These are phyloP conservation scores for Pichia sp. DNA, from an alignment of 1,139 yeast genomes.

Conservation along the genomic window DNA sequence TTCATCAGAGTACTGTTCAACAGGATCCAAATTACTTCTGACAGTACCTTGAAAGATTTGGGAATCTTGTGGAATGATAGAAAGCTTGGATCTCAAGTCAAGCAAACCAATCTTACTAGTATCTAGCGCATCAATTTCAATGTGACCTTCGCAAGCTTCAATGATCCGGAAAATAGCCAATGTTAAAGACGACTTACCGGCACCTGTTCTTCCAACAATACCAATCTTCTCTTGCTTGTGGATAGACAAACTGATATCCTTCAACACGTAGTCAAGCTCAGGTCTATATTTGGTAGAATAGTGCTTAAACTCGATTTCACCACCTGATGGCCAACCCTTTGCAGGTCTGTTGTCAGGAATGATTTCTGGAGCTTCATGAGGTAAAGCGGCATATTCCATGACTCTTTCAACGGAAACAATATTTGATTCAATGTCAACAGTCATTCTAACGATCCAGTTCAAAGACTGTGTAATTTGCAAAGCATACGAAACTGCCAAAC, in stretches of 20 bases:
- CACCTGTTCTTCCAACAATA: conserved; percentile 95
- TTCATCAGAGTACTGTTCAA: conserved; percentile 58
- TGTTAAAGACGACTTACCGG: conserved; percentile 91
- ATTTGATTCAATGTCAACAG: conserved; percentile 94
- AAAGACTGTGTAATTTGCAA: conserved; percentile 86
- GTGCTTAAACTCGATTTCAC: conserved; percentile 62
- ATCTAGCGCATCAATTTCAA: conserved; percentile 64
- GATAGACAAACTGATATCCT: conserved; percentile 58
- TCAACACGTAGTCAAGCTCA: conserved; percentile 74
- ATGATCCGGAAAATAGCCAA: conserved; percentile 85
- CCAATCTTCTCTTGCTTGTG: conserved; percentile 84
- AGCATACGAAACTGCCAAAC: conserved; percentile 88
- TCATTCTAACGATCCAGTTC: conserved; percentile 98
- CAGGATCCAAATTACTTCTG: conserved; percentile 86
- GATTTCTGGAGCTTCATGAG: conserved; percentile 76
- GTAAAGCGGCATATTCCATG: conserved; percentile 70
- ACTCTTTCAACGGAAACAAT: conserved; percentile 96
- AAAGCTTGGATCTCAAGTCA: conserved; percentile 77
- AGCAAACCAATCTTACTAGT: conserved; percentile 68
- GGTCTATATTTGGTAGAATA: conserved; percentile 84
- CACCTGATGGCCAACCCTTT: conserved; percentile 69
- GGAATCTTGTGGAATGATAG: conserved; percentile 96
- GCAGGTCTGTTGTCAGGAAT: conserved; percentile 67
- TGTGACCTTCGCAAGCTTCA: conserved; percentile 69
- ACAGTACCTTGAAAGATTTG: conserved; percentile 93